These are phyloP conservation scores for Solanum aculeatissimum DNA, from an alignment of 305 asterid genomes.

Conservation along the genomic window DNA sequence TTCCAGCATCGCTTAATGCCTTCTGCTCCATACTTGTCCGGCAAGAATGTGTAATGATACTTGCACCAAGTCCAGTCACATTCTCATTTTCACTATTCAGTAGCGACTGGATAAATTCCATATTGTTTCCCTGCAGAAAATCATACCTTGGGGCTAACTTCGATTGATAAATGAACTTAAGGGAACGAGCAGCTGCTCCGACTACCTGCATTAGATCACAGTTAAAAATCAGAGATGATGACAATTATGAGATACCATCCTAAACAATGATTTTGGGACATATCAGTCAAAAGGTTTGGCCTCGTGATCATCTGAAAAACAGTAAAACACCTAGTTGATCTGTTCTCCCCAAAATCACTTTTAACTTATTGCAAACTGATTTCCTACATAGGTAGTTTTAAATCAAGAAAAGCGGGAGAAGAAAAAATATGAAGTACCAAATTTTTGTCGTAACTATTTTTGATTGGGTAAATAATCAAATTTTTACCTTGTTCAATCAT, in stretches of 20 bases:
- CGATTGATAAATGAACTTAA: conserved; percentile 87
- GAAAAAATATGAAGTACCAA: neutral
- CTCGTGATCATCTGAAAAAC: neutral
- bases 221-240: neutral
- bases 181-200: conserved; percentile 92
- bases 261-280: neutral
- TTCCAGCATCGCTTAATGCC: conserved; percentile 65
- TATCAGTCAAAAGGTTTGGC: neutral
- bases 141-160: conserved; percentile 76
- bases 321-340: neutral
- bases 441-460: neutral
- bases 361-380: neutral
- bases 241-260: neutral
- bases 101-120: conserved; percentile 58
- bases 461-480: neutral
- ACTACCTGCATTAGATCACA: conserved; percentile 58
- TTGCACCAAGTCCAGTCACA: conserved; percentile 84
- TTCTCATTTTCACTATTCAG: conserved; percentile 73
- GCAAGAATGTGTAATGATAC: conserved; percentile 86
- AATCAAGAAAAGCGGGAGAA: neutral
- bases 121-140: conserved; percentile 53
- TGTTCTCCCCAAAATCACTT: neutral
- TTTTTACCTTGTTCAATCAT: neutral
- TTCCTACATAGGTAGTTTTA: neutral
- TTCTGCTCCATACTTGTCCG: conserved; percentile 57